phyloP scores from a whole-genome alignment of 2,329 filamentous ascomycete species.

The Colletotrichum sp. region DNA sequence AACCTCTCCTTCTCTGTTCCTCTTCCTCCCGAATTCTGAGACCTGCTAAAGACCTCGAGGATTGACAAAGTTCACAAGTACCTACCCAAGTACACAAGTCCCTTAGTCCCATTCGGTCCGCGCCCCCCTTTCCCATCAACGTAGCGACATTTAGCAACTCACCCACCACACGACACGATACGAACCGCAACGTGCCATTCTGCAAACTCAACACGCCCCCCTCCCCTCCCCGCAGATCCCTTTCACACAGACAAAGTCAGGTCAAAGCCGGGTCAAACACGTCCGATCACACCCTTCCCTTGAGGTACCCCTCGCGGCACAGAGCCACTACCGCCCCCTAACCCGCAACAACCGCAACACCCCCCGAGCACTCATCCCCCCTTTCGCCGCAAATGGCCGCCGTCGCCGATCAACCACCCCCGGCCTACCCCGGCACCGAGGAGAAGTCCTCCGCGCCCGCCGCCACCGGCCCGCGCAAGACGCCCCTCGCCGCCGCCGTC shows the following conservation, averaged over 20 bases:
- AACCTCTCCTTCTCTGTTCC: background rate
- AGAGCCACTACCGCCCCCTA: background rate
- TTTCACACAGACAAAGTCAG: background rate
- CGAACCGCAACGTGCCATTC: background rate
- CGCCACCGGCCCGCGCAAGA: constrained; percentile 39
- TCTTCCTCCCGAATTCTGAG: background rate
- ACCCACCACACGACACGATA: background rate
- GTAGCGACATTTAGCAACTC: background rate
- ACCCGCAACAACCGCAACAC: background rate
- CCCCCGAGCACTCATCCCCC: background rate
- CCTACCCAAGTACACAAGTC: background rate
- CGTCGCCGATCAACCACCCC: constrained; percentile 12
- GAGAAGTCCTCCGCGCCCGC: background rate
- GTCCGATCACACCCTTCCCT: background rate
- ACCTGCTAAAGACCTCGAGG: background rate
- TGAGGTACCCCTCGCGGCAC: background rate
- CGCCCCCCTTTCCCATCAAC: background rate
- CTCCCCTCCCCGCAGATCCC: background rate
- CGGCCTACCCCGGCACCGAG: background rate
- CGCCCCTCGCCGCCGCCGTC: constrained; percentile 63
- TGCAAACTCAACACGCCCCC: background rate
- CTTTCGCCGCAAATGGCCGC: constrained; percentile 3
- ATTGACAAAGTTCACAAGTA: background rate
- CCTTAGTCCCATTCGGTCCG: background rate
- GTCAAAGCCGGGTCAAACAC: background rate